These are phyloP conservation scores for Mucuna pruriens DNA, from an alignment of 306 rosid species.

Conservation along the genomic window DNA sequence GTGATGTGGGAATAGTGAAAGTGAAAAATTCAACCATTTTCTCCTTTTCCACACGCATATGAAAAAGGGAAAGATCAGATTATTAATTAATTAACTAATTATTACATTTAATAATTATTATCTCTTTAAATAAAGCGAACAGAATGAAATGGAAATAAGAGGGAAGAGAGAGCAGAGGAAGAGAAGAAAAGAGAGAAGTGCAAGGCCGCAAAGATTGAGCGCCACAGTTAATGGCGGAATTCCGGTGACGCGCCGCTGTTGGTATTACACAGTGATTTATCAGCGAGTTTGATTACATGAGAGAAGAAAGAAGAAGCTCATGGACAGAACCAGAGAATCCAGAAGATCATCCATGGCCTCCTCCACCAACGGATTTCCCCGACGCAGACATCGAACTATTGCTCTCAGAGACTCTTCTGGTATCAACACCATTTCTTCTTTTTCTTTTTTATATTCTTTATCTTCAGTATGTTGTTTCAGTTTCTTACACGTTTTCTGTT, in stretches of 20 bases:
- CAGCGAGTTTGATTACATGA: conserved; percentile 46
- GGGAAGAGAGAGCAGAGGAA: not conserved
- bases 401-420: conserved; percentile 57
- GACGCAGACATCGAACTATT: conserved; percentile 45
- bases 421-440: not conserved
- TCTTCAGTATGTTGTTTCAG: not conserved
- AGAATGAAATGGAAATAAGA: conserved; percentile 23
- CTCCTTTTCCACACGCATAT: conserved; percentile 22
- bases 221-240: conserved; percentile 29
- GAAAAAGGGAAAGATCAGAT: conserved; percentile 22
- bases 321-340: conserved; percentile 68
- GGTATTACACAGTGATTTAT: not conserved
- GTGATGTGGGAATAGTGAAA: conserved; percentile 31
- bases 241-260: conserved; percentile 34
- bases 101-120: conserved; percentile 28
- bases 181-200: not conserved
- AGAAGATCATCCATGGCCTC: conserved; percentile 50
- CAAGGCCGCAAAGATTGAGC: not conserved
- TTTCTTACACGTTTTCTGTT: not conserved
- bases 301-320: conserved; percentile 39
- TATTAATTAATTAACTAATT: conserved; percentile 29
- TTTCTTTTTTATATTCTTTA: not conserved
- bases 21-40: conserved; percentile 32
- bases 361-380: conserved; percentile 45
- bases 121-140: conserved; percentile 39